A percentile compares a stretch with the other conserved stretches of the same genome.
Conservation (phyloP, 169 alveolate genomes). For the Eimeria necatrix region DNA sequence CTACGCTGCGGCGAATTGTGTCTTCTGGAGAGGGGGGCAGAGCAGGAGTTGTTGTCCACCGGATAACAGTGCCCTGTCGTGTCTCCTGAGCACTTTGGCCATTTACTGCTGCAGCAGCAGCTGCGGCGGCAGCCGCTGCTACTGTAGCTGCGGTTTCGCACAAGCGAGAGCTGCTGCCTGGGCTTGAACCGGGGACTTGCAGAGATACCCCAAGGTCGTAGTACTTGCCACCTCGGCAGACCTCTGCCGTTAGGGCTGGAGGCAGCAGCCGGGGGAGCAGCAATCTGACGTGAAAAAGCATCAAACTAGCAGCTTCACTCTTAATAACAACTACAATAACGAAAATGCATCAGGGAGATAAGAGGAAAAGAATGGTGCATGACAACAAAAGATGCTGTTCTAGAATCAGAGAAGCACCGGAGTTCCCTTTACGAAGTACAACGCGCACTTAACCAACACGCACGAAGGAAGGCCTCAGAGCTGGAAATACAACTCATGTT, state of each 20-base stretch:
- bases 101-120: not conserved
- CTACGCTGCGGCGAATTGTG: not conserved
- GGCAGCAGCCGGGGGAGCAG: slow-evolving; percentile 18
- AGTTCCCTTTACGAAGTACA: too few relatives aligned
- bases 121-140: not conserved
- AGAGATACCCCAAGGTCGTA: slow-evolving; percentile 29
- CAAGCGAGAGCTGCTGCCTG: not conserved
- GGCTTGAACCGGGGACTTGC: not conserved
- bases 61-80: slow-evolving; percentile 2
- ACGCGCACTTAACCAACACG: too few relatives aligned
- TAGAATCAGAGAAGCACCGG: too few relatives aligned
- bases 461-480: too few relatives aligned
- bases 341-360: not conserved
- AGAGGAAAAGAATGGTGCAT: not conserved
- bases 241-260: not conserved
- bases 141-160: not conserved
- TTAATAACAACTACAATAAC: not conserved
- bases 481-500: too few relatives aligned
- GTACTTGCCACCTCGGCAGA: not conserved
- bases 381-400: too few relatives aligned
- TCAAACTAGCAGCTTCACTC: not conserved
- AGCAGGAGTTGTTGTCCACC: slow-evolving; percentile 45
- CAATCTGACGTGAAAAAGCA: not conserved
- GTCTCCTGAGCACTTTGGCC: not conserved
- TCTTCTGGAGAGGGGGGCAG: slow-evolving; percentile 6